Conservation (phyloP, 305 asterid genomes). For the Solanum hybrid region DNA sequence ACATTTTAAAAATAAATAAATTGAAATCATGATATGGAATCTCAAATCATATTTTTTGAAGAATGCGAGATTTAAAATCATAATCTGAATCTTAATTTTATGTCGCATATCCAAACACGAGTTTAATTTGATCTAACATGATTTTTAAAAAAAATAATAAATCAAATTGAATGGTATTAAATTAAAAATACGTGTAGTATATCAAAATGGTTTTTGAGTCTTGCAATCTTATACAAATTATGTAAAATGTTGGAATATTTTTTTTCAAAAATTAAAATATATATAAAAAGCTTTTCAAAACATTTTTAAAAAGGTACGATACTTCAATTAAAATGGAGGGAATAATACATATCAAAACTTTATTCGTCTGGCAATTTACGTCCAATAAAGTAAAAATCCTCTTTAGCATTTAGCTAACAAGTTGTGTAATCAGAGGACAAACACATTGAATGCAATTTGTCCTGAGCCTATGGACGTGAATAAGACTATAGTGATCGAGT, state of each 20-base stretch:
- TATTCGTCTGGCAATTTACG: background rate
- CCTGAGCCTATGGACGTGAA: background rate
- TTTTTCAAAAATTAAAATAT: no score
- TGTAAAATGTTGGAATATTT: background rate
- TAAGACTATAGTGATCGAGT: background rate
- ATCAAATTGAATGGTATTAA: background rate
- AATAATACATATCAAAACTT: background rate
- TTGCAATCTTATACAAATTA: background rate
- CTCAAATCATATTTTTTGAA: background rate
- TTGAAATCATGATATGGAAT: background rate
- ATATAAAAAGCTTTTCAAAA: background rate
- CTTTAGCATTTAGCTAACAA: background rate
- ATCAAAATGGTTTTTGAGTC: background rate
- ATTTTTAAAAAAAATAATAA: background rate
- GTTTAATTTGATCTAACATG: background rate
- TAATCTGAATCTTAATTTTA: background rate
- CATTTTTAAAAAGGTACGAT: background rate
- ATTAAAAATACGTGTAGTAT: background rate
- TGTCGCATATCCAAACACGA: background rate
- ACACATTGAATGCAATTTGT: background rate
- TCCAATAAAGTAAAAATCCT: background rate
- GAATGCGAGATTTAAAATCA: background rate
- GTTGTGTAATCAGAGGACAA: background rate
- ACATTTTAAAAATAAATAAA: no score
- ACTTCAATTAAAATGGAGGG: background rate